These are phyloP conservation scores for Apostasia ramifera DNA, from an alignment of 106 monocot genomes.

Conservation along the genomic window DNA sequence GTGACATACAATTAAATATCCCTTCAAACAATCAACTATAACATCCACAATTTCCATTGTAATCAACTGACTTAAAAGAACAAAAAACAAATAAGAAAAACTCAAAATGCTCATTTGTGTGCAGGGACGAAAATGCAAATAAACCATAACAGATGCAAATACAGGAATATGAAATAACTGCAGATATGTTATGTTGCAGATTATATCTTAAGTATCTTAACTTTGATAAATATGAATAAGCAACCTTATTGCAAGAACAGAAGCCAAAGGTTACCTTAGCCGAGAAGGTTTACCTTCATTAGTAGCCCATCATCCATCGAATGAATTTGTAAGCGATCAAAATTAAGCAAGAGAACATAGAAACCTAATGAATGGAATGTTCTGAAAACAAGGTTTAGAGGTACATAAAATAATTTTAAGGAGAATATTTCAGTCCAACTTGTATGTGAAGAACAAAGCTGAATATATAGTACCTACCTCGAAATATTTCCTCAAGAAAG, in stretches of 20 bases:
- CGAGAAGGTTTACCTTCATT: conserved; percentile 5
- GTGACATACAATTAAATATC: too few species aligned
- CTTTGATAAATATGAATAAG: too few species aligned
- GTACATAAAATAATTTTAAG: neutral
- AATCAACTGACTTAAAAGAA: too few species aligned
- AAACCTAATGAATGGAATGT: conserved; percentile 7
- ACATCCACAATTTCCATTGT: too few species aligned
- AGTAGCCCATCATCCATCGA: conserved; percentile 8
- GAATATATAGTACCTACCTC: conserved; percentile 62
- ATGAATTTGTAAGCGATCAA: conserved; percentile 2
- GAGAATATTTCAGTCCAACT: conserved; percentile 5
- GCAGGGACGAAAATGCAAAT: too few species aligned
- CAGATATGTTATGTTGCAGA: too few species aligned
- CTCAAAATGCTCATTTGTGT: too few species aligned
- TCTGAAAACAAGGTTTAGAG: conserved; percentile 5
- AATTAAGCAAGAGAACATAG: conserved; percentile 5
- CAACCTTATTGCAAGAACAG: neutral
- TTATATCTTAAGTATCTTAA: too few species aligned
- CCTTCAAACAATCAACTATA: too few species aligned
- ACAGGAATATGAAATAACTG: too few species aligned
- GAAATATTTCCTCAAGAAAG: conserved; percentile 21
- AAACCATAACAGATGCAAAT: too few species aligned
- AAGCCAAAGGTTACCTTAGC: conserved; percentile 3
- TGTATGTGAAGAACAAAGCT: conserved; percentile 2
- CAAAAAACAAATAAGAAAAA: too few species aligned